Evolutionary conservation across 2,329 filamentous ascomycete genomes (phyloP), one percentile per base, ranked within the genome.

Genomic region (Zarea fungicola): DNA sequence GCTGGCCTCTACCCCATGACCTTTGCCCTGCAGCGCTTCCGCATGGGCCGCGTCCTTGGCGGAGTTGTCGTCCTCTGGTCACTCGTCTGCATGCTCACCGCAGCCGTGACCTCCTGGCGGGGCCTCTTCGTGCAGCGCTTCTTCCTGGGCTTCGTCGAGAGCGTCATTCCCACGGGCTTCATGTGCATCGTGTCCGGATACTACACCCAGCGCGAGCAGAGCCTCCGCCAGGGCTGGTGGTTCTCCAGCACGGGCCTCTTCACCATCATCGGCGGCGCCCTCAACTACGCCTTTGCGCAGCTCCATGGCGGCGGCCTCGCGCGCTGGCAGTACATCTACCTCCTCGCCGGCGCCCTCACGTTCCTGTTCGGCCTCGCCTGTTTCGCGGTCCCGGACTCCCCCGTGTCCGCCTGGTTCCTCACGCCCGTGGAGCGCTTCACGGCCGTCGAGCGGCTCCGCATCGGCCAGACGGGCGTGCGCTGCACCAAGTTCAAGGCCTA

Each of bases 1-100:
- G 81, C 78, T 0, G 86, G 86, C 0, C 69, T 87, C 3, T 89
- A 88, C 53, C 86, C 85, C 2, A 81, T 89, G 77, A 84, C 83
- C 0, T 87, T 85, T 52, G 70, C 78, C 1, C 70, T 88, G 1
- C 86, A 90, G 63, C 77, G 79, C 18, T 86, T 88, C 68, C 72
- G 80, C 51, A 73, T 81, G 2, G 77, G 81, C n/a, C 73, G 75
- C 40, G 77, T 85, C 2, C 74, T 90, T 3, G 84, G 84, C 11
- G 70, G 59, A 11, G 69, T 83, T 2, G 81, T 87, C 2, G 66
- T 87, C 42, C 46, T 85, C 6, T 89, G 86, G 87, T 74, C 82
- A 0, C 64, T 75, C 6, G 72, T 85, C 4, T 88, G 84, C 63
- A 83, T 85, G 70, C 70, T 81, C 14, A 88, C 85, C 0, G 85